These are phyloP conservation scores for Picocystis sp. DNA, from an alignment of 163 green algal genomes.

Conservation along the genomic window DNA sequence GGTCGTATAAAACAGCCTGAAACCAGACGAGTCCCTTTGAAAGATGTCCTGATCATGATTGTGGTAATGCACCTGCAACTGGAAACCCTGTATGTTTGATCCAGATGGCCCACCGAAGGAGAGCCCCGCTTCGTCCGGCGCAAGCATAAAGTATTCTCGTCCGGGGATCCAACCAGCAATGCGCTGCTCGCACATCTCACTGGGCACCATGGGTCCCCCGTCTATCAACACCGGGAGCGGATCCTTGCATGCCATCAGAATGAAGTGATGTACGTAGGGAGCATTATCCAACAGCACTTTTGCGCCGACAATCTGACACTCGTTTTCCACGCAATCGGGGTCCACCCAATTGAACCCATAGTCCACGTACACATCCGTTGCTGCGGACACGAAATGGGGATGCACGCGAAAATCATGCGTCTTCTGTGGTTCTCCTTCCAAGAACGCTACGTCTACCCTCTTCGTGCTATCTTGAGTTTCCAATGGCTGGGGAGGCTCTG, in stretches of 20 bases:
- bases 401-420: too few species aligned
- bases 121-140: background rate
- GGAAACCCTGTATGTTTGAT: background rate
- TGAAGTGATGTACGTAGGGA: background rate
- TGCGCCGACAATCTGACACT: too few species aligned
- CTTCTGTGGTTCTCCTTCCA: too few species aligned
- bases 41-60: background rate
- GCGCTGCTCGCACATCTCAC: background rate
- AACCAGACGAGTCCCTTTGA: background rate
- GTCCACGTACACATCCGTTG: too few species aligned
- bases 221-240: background rate
- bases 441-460: too few species aligned
- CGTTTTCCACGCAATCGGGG: background rate
- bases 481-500: too few species aligned
- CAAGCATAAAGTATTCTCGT: background rate
- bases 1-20: background rate
- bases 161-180: background rate
- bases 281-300: background rate
- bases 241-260: background rate
- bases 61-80: conserved; percentile 2
- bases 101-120: background rate
- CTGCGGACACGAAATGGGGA: background rate
- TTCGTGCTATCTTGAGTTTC: too few species aligned
- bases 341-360: background rate
- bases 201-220: background rate